These are phyloP conservation scores for Cladosporium austrohemisphaericum DNA, from an alignment of 2,329 filamentous ascomycete genomes.

Conservation along the genomic window DNA sequence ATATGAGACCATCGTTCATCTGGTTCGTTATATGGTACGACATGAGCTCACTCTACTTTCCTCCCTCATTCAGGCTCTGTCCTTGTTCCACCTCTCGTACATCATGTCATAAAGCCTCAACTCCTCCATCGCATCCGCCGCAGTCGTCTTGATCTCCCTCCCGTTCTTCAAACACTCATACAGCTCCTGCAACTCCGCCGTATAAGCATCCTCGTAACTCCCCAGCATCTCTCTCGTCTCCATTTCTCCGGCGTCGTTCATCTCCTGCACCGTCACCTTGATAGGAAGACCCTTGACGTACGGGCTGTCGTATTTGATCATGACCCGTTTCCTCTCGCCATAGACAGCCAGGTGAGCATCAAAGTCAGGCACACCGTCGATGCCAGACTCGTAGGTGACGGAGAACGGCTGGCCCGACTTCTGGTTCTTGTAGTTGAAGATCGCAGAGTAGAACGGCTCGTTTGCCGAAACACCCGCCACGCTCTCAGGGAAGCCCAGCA, in stretches of 20 bases:
- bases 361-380: constrained; percentile 51
- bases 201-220: constrained; percentile 49
- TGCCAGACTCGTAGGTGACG: constrained; percentile 56
- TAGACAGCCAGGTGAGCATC: constrained; percentile 55
- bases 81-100: constrained; percentile 23
- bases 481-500: constrained; percentile 47
- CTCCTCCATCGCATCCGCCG: constrained; percentile 41
- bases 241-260: constrained; percentile 34
- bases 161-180: constrained; percentile 38
- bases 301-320: constrained; percentile 55
- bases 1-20: too few species aligned
- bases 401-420: constrained; percentile 39
- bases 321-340: constrained; percentile 51
- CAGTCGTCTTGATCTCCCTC: constrained; percentile 40
- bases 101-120: constrained; percentile 34
- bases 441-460: constrained; percentile 34
- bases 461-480: constrained; percentile 45
- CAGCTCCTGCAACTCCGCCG: constrained; percentile 41
- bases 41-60: too few species aligned
- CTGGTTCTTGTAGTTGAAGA: constrained; percentile 43
- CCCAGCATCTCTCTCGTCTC: constrained; percentile 33
- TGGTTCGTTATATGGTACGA: too few species aligned
- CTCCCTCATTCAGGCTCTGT: constrained; percentile 1
- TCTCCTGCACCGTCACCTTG: constrained; percentile 47
- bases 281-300: constrained; percentile 56